Base-by-base conservation (phyloP, 805 yeast species). In the Maudiozyma pseudohumilis region DNA sequence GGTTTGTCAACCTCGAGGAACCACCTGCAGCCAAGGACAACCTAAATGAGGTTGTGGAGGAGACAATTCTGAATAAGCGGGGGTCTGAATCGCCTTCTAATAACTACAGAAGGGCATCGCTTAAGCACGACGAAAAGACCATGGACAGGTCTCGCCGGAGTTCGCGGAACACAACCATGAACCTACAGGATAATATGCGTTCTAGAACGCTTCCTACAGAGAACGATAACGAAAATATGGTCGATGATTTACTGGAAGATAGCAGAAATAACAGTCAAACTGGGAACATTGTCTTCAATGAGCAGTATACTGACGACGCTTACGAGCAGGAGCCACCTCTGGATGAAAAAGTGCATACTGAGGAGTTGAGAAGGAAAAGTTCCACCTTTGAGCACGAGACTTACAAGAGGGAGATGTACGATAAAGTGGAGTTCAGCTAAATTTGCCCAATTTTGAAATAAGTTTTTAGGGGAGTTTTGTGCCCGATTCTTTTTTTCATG, bases 371-470 rank as follows among this genome's bases (percentile, higher is more conserved):
- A 10, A 41, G 44, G 33, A 45, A 54, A 31, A 42, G 42, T 7
- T 51, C 58, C 10, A 51, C 56, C 9, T 47, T 53, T 24, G 42
- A 49, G 34, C 45, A 28, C 19, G 44, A 41, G 20, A 35, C 35
- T 28, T 41, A 32, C 30, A 41, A 41, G 34, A 41, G 39, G 20
- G 29, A 38, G 9, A 41, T 41, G 44, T 54, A 55, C 33, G 43
- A 52, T 31, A 43, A 48, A 25, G 35, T 47, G 27, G 32, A 23
- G 18, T 28, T 28, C n/a, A n/a, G n/a, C n/a, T n/a, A n/a, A n/a
- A n/a, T n/a, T n/a, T n/a, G n/a, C n/a, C n/a, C n/a, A n/a, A n/a
- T n/a, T n/a, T n/a, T n/a, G n/a, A n/a, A n/a, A n/a, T n/a, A n/a
- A n/a, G n/a, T n/a, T n/a, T n/a, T n/a, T n/a, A n/a, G n/a, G n/a